Percentiles rank a stretch among this genome's conserved stretches.
Conservation (phyloP, 75 land plant genomes). For the Sequoia sempervirens region DNA sequence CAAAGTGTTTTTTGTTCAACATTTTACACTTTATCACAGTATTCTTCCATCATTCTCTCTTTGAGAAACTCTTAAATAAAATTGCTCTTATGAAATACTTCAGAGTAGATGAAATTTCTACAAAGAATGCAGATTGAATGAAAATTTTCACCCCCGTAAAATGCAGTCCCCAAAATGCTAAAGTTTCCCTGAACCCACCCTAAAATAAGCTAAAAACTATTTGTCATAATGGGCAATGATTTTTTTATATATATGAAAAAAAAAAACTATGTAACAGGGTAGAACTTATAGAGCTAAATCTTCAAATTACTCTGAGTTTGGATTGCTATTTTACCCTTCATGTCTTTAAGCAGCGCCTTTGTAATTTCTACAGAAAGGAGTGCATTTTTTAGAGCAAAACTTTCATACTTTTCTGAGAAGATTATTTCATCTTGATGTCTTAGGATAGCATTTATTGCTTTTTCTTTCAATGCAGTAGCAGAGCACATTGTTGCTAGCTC, state of each 20-base stretch:
- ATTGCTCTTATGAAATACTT: no score
- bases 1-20: not conserved
- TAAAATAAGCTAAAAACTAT: no score
- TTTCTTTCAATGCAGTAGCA: conserved; percentile 43
- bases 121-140: no score
- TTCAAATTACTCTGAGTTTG: conserved; percentile 6
- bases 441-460: conserved; percentile 50
- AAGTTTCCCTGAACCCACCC: not conserved
- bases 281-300: not conserved
- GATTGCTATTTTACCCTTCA: conserved; percentile 4
- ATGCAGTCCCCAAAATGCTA: not conserved
- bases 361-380: conserved; percentile 60
- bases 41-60: not conserved
- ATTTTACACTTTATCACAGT: not conserved
- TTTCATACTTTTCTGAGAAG: conserved; percentile 58
- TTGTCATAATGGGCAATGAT: not conserved
- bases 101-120: no score
- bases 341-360: conserved; percentile 34
- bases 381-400: conserved; percentile 73
- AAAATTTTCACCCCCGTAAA: not conserved
- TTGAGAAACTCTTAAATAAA: not conserved
- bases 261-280: not conserved
- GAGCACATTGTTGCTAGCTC: conserved; percentile 70
- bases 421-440: conserved; percentile 59
- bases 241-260: not conserved